Conservation (phyloP, 306 rosid species). For the Amphicarpaea edgeworthii region DNA sequence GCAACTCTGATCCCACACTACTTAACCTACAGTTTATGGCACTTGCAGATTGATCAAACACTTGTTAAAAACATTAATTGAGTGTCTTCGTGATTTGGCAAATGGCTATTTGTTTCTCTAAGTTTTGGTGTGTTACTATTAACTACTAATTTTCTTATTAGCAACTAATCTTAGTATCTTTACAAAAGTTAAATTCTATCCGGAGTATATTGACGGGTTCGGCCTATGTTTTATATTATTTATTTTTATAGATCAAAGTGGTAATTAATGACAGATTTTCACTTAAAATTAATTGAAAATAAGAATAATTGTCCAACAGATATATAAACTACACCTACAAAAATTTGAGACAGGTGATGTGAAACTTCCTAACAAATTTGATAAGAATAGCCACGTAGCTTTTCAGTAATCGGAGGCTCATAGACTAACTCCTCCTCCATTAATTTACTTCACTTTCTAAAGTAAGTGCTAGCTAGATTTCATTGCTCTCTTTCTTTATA, state of each 20-base stretch:
- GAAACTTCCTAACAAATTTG: no score
- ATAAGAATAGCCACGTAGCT: constrained; percentile 27
- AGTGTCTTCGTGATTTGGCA: background rate
- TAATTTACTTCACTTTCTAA: constrained; percentile 6
- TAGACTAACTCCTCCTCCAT: constrained; percentile 32
- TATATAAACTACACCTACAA: no score
- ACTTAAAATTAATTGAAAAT: no score
- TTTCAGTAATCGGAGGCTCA: constrained; percentile 7
- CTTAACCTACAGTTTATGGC: constrained; percentile 32
- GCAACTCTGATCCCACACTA: constrained; percentile 25
- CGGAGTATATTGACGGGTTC: background rate
- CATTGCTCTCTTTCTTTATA: background rate
- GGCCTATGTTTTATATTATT: background rate
- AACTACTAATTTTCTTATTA: background rate
- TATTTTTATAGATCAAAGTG: no score
- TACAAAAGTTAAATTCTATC: background rate
- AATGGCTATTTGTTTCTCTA: constrained; percentile 1
- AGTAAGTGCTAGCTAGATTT: background rate
- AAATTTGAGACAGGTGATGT: no score
- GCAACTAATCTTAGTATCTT: background rate
- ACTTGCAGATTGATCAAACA: constrained; percentile 20
- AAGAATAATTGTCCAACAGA: no score
- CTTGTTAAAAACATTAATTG: background rate
- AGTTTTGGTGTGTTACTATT: background rate
- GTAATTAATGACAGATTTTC: no score